Percentiles rank a stretch among this genome's conserved stretches.
phyloP scores from a whole-genome alignment of 2,329 filamentous ascomycete genomes.

The Mycosphaerella arachidis region DNA sequence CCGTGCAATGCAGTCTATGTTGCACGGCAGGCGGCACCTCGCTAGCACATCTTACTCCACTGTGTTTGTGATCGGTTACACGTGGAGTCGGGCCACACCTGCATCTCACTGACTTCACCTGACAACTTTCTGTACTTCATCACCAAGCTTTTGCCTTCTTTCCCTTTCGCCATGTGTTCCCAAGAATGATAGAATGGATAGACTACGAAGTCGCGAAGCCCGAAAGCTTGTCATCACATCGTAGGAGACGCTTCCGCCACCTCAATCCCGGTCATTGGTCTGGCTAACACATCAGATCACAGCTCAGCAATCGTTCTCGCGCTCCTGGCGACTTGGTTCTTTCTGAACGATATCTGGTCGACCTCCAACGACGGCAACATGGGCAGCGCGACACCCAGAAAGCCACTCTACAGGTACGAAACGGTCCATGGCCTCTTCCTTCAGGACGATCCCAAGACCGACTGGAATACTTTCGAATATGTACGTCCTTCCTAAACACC shows the following conservation, averaged over 20 bases:
- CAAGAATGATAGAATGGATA: constrained; percentile 1
- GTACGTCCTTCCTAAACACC: constrained; percentile 29
- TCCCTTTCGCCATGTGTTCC: neutral
- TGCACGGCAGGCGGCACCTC: no score
- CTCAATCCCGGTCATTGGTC: neutral
- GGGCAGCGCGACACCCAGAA: neutral
- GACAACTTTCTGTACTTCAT: neutral
- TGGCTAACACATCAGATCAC: neutral
- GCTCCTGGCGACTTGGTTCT: neutral
- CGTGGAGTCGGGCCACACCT: no score
- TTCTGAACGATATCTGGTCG: neutral
- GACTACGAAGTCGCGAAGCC: neutral
- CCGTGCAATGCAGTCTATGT: no score
- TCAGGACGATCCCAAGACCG: constrained; percentile 48
- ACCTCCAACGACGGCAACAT: neutral
- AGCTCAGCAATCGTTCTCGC: constrained; percentile 2
- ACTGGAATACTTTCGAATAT: constrained; percentile 47
- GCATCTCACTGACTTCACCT: neutral
- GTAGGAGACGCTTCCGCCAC: neutral
- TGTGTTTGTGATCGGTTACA: no score
- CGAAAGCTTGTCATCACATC: neutral
- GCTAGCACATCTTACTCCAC: no score
- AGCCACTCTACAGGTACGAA: constrained; percentile 21
- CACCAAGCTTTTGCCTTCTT: neutral
- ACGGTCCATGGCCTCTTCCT: constrained; percentile 47